Evolutionary conservation across 805 yeast species (phyloP).

Genomic region (Nakazawaea wickerhamii): DNA sequence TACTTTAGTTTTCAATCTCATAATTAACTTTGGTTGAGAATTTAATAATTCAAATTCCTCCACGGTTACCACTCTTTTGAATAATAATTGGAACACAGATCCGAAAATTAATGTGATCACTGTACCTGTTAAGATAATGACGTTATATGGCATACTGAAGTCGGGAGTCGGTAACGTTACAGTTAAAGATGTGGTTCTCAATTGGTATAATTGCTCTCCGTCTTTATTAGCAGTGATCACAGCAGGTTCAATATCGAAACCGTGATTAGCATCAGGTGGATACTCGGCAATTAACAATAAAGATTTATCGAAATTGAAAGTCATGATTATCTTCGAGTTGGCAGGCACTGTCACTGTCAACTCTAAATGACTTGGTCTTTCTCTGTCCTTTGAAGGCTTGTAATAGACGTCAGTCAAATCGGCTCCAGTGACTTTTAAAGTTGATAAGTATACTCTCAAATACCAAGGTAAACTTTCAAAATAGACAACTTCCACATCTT

Average conservation of each 20-base stretch:
- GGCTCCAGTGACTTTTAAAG: conserved; percentile 37
- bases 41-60: conserved; percentile 38
- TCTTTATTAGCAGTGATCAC: conserved; percentile 52
- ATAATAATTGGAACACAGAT: conserved; percentile 69
- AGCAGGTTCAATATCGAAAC: conserved; percentile 92
- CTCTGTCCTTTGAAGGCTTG: conserved; percentile 73
- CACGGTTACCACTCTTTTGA: conserved; percentile 69
- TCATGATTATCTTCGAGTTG: conserved; percentile 49
- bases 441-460: conserved; percentile 75
- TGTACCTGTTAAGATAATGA: conserved; percentile 88
- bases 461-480: conserved; percentile 92
- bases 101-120: conserved; percentile 92
- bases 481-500: conserved; percentile 48
- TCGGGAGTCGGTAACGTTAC: conserved; percentile 93
- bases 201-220: conserved; percentile 33
- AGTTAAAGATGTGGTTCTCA: conserved; percentile 83
- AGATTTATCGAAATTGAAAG: conserved; percentile 83
- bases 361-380: conserved; percentile 81
- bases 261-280: conserved; percentile 99
- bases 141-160: conserved; percentile 98
- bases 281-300: conserved; percentile 81
- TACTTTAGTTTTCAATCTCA: background rate
- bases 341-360: conserved; percentile 62
- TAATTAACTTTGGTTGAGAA: background rate
- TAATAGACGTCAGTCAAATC: conserved; percentile 51